Conservation (phyloP, 2,329 filamentous ascomycete species). For the Neurospora crassa region DNA sequence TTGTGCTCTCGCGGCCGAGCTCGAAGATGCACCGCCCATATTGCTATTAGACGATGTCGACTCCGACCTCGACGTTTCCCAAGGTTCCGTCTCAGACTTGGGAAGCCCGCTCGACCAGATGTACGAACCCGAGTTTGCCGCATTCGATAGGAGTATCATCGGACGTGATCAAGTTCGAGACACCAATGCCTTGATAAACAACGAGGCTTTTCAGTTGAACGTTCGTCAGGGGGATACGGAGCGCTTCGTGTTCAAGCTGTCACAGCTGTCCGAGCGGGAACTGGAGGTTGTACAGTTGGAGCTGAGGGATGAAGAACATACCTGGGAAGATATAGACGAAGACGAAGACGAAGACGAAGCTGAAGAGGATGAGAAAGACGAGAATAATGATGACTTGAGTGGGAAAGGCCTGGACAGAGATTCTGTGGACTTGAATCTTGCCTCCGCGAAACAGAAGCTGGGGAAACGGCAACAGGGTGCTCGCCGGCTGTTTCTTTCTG, state of each 20-base stretch:
- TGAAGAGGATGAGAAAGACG: neutral
- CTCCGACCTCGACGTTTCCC: constrained; percentile 7
- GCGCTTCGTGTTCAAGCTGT: constrained; percentile 53
- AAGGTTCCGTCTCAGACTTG: neutral
- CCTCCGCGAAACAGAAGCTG: neutral
- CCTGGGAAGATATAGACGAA: constrained; percentile 12
- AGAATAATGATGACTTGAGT: constrained; percentile 9
- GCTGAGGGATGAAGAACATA: constrained; percentile 13
- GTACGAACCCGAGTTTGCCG: constrained; percentile 53
- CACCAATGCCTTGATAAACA: constrained; percentile 46
- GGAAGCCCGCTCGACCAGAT: constrained; percentile 18
- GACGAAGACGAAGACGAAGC: constrained; percentile 7
- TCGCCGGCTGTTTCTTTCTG: constrained; percentile 64
- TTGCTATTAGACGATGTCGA: constrained; percentile 10
- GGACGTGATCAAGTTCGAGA: constrained; percentile 47
- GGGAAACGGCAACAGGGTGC: constrained; percentile 20
- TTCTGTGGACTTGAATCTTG: neutral
- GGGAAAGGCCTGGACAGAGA: neutral
- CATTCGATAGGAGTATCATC: constrained; percentile 53
- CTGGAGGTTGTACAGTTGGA: constrained; percentile 11
- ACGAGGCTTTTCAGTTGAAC: constrained; percentile 50
- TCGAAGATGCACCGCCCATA: constrained; percentile 6
- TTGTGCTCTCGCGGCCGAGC: constrained; percentile 54
- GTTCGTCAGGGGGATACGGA: constrained; percentile 53
- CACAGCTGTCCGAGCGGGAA: constrained; percentile 37